Conservation (phyloP, 2,329 filamentous ascomycete genomes). For the Aspergillus quadrilineatus region DNA sequence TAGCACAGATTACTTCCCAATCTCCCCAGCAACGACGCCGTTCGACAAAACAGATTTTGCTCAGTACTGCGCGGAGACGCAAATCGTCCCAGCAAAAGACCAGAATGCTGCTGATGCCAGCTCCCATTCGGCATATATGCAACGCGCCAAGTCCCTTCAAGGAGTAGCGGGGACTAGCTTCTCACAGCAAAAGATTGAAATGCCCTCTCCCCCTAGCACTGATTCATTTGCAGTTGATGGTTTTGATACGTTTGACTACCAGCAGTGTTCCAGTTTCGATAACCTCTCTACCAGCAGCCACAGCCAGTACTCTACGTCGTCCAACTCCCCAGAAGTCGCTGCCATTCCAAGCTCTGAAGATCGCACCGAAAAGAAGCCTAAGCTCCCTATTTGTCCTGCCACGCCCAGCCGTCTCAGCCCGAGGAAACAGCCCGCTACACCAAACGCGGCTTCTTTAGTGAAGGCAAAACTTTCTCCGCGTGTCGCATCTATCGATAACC, state of each 20-base stretch:
- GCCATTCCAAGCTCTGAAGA: slow-evolving; percentile 38
- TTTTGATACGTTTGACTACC: slow-evolving; percentile 58
- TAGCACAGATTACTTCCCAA: slow-evolving; percentile 59
- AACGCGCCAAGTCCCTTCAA: slow-evolving; percentile 47
- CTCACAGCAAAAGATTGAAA: slow-evolving; percentile 42
- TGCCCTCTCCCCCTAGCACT: slow-evolving; percentile 59
- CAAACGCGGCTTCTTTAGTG: slow-evolving; percentile 24
- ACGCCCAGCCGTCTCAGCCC: slow-evolving; percentile 26
- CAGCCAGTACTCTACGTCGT: slow-evolving; percentile 43
- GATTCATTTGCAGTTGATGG: slow-evolving; percentile 46
- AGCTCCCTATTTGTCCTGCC: slow-evolving; percentile 31
- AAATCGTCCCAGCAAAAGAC: slow-evolving; percentile 42
- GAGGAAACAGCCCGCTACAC: slow-evolving; percentile 20
- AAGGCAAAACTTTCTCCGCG: slow-evolving; percentile 43
- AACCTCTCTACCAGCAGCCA: slow-evolving; percentile 30
- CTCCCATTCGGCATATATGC: slow-evolving; percentile 42
- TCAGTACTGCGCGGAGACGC: slow-evolving; percentile 40
- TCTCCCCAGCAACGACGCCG: slow-evolving; percentile 67
- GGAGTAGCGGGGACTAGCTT: slow-evolving; percentile 41
- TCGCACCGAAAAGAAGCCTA: slow-evolving; percentile 24
- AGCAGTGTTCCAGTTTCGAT: slow-evolving; percentile 37
- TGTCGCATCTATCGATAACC: slow-evolving; percentile 48
- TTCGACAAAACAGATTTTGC: slow-evolving; percentile 41
- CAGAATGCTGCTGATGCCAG: slow-evolving; percentile 33
- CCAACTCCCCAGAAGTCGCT: slow-evolving; percentile 55